phyloP scores from a whole-genome alignment of 371 early-diverging fungal genomes.

The Gilbertella persicaria region DNA sequence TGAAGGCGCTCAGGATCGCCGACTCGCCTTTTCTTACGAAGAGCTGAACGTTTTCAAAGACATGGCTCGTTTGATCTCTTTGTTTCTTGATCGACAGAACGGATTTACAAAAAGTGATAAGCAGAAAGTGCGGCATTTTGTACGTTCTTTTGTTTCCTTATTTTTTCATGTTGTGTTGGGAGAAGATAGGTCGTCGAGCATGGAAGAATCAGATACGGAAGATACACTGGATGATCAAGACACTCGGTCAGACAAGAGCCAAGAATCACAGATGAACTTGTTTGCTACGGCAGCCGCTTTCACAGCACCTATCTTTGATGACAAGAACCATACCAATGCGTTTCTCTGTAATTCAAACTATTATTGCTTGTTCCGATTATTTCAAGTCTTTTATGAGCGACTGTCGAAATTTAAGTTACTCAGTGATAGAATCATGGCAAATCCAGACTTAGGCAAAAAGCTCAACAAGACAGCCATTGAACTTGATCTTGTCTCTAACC shows the following conservation, averaged over 20 bases:
- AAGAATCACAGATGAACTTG: constrained; percentile 3
- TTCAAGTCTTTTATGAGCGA: constrained; percentile 80
- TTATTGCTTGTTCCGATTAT: constrained; percentile 66
- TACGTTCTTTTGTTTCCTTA: constrained; percentile 66
- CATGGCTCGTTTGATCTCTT: constrained; percentile 56
- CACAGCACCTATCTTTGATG: constrained; percentile 8
- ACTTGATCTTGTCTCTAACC: constrained; percentile 71
- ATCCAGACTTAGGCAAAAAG: constrained; percentile 54
- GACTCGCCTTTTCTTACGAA: background rate
- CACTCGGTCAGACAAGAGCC: constrained; percentile 15
- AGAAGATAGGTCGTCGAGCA: constrained; percentile 20
- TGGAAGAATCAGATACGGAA: constrained; percentile 35
- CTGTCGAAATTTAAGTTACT: constrained; percentile 77
- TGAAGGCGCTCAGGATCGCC: constrained; percentile 58
- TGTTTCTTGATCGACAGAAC: constrained; percentile 53
- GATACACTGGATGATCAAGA: constrained; percentile 16
- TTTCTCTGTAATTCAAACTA: constrained; percentile 66
- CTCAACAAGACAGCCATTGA: constrained; percentile 75
- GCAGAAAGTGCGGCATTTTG: constrained; percentile 68
- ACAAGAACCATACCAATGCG: constrained; percentile 11
- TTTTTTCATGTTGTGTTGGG: constrained; percentile 67
- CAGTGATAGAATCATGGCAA: constrained; percentile 53
- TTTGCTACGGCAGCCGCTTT: constrained; percentile 32
- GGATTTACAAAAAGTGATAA: constrained; percentile 62
- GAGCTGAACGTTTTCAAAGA: too few species aligned